Evolutionary conservation across 345 rosid genomes (phyloP).

Genomic region (Populus nigra): DNA sequence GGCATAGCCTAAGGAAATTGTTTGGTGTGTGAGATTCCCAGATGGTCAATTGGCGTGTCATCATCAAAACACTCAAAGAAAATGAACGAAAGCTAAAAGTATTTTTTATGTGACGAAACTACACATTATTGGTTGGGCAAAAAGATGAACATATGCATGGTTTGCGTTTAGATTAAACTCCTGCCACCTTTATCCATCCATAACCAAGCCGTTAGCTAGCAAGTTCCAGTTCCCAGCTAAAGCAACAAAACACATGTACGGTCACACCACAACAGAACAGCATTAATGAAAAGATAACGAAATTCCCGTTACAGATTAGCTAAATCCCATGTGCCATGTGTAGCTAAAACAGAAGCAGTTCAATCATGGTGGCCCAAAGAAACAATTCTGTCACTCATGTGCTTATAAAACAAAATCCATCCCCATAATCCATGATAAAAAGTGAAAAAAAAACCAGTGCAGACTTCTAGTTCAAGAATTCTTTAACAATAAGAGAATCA

Average conservation of each 20-base stretch:
- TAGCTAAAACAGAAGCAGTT: constrained; percentile 10
- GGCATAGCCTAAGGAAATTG: neutral
- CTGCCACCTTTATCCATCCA: neutral
- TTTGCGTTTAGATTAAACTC: neutral
- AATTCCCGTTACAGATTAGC: constrained; percentile 9
- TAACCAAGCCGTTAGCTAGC: constrained; percentile 1
- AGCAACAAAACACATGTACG: constrained; percentile 1
- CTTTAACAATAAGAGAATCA: constrained; percentile 6
- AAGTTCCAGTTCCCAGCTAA: neutral
- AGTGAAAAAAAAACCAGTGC: neutral
- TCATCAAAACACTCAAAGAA: neutral
- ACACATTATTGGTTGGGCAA: neutral
- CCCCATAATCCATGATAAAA: constrained; percentile 15
- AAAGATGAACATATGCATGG: neutral
- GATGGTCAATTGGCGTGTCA: constrained; percentile 2
- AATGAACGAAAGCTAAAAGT: neutral
- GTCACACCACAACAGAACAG: neutral
- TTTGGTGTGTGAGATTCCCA: neutral
- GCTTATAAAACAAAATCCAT: constrained; percentile 10
- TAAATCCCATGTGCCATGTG: neutral
- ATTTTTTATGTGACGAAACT: neutral
- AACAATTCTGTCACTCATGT: neutral
- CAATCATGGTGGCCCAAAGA: constrained; percentile 2
- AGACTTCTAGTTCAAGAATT: neutral
- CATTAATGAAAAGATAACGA: neutral